phyloP scores from a whole-genome alignment of 305 asterid genomes.

The Fraxinus greggii region DNA sequence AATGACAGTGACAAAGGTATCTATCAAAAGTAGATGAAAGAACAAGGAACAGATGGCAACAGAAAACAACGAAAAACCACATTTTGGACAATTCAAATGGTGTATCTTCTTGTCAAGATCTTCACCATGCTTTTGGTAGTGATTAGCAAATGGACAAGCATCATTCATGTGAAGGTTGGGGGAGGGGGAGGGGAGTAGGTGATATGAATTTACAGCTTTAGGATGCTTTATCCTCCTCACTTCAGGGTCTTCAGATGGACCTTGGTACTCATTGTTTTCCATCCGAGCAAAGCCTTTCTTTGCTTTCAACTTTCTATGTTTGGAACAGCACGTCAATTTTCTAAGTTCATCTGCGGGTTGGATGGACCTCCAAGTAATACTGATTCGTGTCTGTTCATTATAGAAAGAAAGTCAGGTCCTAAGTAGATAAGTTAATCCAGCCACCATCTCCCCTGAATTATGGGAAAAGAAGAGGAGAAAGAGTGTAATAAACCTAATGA shows the following conservation, averaged over 20 bases:
- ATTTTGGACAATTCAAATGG: background rate
- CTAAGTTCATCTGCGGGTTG: constrained; percentile 10
- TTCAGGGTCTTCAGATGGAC: constrained; percentile 24
- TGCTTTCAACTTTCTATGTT: constrained; percentile 21
- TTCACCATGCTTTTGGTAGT: background rate
- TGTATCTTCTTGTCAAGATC: background rate
- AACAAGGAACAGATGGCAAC: background rate
- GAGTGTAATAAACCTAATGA: background rate
- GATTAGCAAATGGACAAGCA: background rate
- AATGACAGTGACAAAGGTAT: background rate
- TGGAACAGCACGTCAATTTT: constrained; percentile 12
- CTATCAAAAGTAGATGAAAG: background rate
- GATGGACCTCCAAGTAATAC: background rate
- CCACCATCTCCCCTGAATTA: background rate
- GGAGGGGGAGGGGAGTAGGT: background rate
- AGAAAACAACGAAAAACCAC: background rate
- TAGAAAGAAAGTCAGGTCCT: constrained; percentile 14
- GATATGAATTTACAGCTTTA: constrained; percentile 19
- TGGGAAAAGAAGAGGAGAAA: background rate
- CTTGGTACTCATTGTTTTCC: constrained; percentile 21
- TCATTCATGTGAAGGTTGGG: background rate
- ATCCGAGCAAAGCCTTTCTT: constrained; percentile 13
- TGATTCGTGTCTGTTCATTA: constrained; percentile 29
- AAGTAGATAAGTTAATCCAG: background rate
- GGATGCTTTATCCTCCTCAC: constrained; percentile 8